phyloP scores from a whole-genome alignment of 2,329 filamentous ascomycete genomes.

The Xylaria sp. region DNA sequence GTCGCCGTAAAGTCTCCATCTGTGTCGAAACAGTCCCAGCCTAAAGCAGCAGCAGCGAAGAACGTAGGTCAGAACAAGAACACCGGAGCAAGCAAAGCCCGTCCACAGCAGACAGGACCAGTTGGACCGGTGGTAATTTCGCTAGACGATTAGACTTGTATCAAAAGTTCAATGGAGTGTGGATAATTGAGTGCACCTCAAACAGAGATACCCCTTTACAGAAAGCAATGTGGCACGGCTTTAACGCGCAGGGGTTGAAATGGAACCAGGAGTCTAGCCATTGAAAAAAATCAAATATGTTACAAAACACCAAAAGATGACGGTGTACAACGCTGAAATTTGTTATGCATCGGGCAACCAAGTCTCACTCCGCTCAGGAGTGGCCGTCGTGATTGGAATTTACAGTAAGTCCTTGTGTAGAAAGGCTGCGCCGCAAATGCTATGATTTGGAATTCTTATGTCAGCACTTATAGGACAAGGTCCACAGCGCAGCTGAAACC shows the following conservation, averaged over 20 bases:
- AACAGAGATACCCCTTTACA: slow-evolving; percentile 30
- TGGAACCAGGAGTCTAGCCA: background rate
- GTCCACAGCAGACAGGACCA: slow-evolving; percentile 35
- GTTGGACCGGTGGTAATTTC: slow-evolving; percentile 34
- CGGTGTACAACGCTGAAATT: slow-evolving; percentile 1
- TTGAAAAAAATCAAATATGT: slow-evolving; percentile 17
- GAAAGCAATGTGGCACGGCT: slow-evolving; percentile 20
- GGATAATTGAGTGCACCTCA: slow-evolving; percentile 22
- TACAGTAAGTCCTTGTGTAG: background rate
- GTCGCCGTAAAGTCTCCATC: slow-evolving; percentile 44
- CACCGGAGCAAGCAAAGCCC: slow-evolving; percentile 38
- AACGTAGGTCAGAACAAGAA: slow-evolving; percentile 38
- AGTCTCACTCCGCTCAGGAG: background rate
- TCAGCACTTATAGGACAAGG: slow-evolving; percentile 23
- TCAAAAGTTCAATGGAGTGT: slow-evolving; percentile 19
- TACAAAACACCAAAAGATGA: background rate
- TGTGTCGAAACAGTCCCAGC: slow-evolving; percentile 41
- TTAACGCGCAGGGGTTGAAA: background rate
- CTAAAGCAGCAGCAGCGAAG: slow-evolving; percentile 37
- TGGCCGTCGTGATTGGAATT: slow-evolving; percentile 1
- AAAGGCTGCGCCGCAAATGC: slow-evolving; percentile 24
- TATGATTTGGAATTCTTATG: slow-evolving; percentile 29
- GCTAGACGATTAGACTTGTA: slow-evolving; percentile 36
- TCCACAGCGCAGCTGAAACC: slow-evolving; percentile 22
- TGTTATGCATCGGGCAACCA: slow-evolving; percentile 4